These are phyloP conservation scores for Sphagnum tenellum DNA, from an alignment of 225 moss, liverwort and hornwort species.

Conservation along the genomic window DNA sequence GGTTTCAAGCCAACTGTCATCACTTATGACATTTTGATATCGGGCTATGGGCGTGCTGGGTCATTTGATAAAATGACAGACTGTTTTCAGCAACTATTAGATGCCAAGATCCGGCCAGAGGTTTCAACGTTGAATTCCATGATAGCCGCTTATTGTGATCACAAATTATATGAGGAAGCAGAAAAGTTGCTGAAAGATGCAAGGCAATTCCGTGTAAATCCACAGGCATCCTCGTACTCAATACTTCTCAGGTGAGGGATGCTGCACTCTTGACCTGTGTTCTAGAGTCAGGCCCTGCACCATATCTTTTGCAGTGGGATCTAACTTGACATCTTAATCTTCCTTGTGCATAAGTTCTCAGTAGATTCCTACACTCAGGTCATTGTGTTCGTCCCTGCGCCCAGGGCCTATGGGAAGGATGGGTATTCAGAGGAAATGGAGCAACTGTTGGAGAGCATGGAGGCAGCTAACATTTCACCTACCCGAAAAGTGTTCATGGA, in stretches of 20 bases:
- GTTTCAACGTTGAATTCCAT: constrained; percentile 57
- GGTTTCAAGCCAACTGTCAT: constrained; percentile 29
- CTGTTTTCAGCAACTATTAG: constrained; percentile 30
- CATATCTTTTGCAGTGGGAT: background rate
- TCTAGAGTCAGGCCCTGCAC: constrained; percentile 2
- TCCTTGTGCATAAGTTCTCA: background rate
- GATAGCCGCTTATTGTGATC: constrained; percentile 49
- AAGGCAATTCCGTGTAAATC: constrained; percentile 28
- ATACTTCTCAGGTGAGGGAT: constrained; percentile 37
- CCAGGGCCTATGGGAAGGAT: constrained; percentile 44
- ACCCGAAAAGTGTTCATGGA: constrained; percentile 45
- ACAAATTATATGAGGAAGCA: constrained; percentile 38
- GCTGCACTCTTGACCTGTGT: constrained; percentile 1
- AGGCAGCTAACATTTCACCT: constrained; percentile 32
- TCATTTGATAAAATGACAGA: constrained; percentile 44
- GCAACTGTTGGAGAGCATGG: constrained; percentile 61
- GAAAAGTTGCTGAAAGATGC: constrained; percentile 46
- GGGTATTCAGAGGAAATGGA: constrained; percentile 39
- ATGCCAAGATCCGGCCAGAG: constrained; percentile 30
- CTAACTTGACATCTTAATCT: background rate
- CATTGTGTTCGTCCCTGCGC: background rate
- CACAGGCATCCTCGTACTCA: constrained; percentile 40
- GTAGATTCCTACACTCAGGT: too few relatives aligned
- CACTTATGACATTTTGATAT: constrained; percentile 60
- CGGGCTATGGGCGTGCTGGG: constrained; percentile 56